Conservation (phyloP, 345 rosid species). For the Cardamine occulta region DNA sequence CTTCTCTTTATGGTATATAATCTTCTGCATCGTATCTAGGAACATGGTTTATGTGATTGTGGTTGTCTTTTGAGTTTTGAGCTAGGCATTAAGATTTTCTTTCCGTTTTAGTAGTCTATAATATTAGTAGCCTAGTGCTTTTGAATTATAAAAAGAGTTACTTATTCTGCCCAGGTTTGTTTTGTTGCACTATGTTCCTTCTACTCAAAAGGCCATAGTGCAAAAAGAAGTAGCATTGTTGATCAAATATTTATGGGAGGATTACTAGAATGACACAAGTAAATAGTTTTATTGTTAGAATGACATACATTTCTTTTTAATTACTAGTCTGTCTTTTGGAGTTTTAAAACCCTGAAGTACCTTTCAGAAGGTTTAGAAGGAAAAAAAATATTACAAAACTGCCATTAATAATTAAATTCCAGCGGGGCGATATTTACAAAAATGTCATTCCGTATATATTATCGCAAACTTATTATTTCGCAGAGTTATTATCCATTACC, state of each 20-base stretch:
- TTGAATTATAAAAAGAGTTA: background rate
- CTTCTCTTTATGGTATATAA: slow-evolving; percentile 20
- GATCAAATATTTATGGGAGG: slow-evolving; percentile 7
- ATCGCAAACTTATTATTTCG: no score
- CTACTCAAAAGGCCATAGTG: slow-evolving; percentile 4
- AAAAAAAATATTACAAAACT: no score
- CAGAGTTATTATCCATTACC: no score
- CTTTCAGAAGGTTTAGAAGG: no score
- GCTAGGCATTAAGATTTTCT: background rate
- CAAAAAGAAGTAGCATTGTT: background rate
- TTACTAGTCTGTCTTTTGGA: no score
- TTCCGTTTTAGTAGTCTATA: background rate
- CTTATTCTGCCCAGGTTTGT: background rate
- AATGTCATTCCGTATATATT: no score
- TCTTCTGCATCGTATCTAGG: slow-evolving; percentile 19
- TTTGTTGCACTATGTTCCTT: background rate
- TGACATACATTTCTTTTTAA: no score
- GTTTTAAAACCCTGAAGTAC: no score
- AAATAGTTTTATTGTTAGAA: no score
- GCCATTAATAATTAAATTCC: no score
- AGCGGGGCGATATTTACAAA: no score
- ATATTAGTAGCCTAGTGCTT: background rate
- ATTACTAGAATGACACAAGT: no score
- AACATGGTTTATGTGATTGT: slow-evolving; percentile 9
- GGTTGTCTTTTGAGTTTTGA: slow-evolving; percentile 21